Evolutionary conservation across 306 rosid genomes (phyloP).

Genomic region (Ammopiptanthus mongolicus): DNA sequence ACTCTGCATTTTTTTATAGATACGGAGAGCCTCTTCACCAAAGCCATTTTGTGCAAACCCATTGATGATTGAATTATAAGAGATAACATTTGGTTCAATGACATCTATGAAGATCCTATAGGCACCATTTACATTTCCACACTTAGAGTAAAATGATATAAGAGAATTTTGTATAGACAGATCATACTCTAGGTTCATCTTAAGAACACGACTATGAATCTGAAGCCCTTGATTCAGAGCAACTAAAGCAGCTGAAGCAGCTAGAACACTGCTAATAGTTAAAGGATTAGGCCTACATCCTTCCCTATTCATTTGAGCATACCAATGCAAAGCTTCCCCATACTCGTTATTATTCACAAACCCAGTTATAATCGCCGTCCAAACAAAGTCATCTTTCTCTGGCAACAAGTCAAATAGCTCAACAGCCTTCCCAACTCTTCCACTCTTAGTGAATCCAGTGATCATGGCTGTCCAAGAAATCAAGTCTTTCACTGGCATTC

Average conservation of each 20-base stretch:
- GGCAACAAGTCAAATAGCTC: conserved; percentile 57
- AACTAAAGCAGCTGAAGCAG: conserved; percentile 68
- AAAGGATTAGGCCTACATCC: conserved; percentile 48
- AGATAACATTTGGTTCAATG: conserved; percentile 46
- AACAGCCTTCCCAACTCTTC: conserved; percentile 48
- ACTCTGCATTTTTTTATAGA: conserved; percentile 54
- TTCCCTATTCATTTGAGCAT: conserved; percentile 46
- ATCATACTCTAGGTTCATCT: conserved; percentile 55
- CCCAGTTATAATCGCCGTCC: conserved; percentile 83
- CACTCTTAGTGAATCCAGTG: conserved; percentile 48
- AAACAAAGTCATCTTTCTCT: conserved; percentile 64
- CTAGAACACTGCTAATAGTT: conserved; percentile 61
- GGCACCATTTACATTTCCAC: conserved; percentile 66
- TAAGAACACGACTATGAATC: conserved; percentile 52
- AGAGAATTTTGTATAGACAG: conserved; percentile 70
- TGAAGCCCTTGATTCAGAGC: conserved; percentile 65
- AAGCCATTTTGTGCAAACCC: conserved; percentile 79
- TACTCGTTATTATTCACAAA: conserved; percentile 56
- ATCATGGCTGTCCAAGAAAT: conserved; percentile 77
- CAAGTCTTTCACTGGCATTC: conserved; percentile 60
- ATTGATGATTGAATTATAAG: conserved; percentile 63
- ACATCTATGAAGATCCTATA: conserved; percentile 44
- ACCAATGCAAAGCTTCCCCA: conserved; percentile 66
- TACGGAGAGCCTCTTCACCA: conserved; percentile 55
- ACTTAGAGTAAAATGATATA: conserved; percentile 71